A percentile compares a stretch with the other conserved stretches of the same genome.
Evolutionary conservation across 2,329 filamentous ascomycete species (phyloP).

Genomic region (Hypoxylon sp.): DNA sequence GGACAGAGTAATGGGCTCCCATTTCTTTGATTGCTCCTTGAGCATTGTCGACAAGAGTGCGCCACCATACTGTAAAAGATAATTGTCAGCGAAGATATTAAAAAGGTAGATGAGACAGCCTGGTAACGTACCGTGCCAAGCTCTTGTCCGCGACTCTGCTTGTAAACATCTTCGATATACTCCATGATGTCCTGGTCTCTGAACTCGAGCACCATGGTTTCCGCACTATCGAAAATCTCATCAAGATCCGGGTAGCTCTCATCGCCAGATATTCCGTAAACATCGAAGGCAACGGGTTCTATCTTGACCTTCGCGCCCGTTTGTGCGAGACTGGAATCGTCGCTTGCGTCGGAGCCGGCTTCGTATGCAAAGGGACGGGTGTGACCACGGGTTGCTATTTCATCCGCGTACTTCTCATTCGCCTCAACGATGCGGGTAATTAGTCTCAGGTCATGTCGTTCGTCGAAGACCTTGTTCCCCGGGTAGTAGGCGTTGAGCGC

Average conservation of each 20-base stretch:
- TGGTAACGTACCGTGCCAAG: constrained; percentile 49
- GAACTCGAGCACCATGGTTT: constrained; percentile 32
- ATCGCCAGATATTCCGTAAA: no score
- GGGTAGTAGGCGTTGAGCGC: constrained; percentile 41
- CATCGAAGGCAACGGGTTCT: no score
- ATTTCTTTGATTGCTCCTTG: constrained; percentile 58
- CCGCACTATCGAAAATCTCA: constrained; percentile 41
- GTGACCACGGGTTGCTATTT: constrained; percentile 44
- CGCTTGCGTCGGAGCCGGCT: background rate
- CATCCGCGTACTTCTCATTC: constrained; percentile 36
- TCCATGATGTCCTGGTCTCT: constrained; percentile 49
- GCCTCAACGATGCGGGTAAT: constrained; percentile 44
- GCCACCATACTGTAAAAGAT: constrained; percentile 32
- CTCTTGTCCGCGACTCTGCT: constrained; percentile 52
- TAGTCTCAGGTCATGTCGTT: constrained; percentile 39
- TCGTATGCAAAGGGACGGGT: constrained; percentile 34
- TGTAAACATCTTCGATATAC: constrained; percentile 56
- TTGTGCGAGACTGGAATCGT: no score
- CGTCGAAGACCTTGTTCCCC: constrained; percentile 29
- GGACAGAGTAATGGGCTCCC: constrained; percentile 53
- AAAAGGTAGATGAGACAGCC: no score
- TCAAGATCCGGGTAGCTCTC: constrained; percentile 38
- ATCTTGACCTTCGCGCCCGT: no score
- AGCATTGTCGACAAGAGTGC: constrained; percentile 52
- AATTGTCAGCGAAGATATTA: background rate